phyloP scores from a whole-genome alignment of 306 rosid genomes.

The Sphenostylis stenocarpa region DNA sequence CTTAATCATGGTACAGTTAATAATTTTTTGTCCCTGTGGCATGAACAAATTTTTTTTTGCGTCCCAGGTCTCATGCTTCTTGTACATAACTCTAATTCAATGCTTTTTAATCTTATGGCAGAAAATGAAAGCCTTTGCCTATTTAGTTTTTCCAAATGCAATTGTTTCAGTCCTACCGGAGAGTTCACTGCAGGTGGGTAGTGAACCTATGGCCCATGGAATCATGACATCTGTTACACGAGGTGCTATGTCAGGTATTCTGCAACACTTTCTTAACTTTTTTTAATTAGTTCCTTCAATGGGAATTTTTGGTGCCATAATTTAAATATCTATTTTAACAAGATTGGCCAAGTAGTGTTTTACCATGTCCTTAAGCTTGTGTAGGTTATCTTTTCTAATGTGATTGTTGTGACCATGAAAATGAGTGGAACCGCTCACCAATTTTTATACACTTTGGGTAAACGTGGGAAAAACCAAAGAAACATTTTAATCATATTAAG shows the following conservation, averaged over 20 bases:
- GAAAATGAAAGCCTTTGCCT: slow-evolving; percentile 77
- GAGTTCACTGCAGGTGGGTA: slow-evolving; percentile 40
- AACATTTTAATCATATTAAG: too few relatives aligned
- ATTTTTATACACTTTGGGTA: too few relatives aligned
- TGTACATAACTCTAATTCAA: slow-evolving; percentile 26
- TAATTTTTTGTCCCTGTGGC: slow-evolving; percentile 3
- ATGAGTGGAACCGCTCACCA: too few relatives aligned
- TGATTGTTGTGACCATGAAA: too few relatives aligned
- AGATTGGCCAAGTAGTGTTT: neutral
- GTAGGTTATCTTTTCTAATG: neutral
- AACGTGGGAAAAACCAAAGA: too few relatives aligned
- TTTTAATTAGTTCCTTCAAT: neutral
- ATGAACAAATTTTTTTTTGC: neutral
- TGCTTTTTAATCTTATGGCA: slow-evolving; percentile 41
- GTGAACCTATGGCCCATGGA: slow-evolving; percentile 78
- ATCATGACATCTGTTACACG: slow-evolving; percentile 87
- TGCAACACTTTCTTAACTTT: neutral
- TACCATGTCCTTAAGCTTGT: neutral
- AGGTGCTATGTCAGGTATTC: slow-evolving; percentile 87
- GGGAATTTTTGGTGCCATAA: neutral
- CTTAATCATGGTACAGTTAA: slow-evolving; percentile 7
- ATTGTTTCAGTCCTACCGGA: slow-evolving; percentile 52
- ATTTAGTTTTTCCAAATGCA: slow-evolving; percentile 87
- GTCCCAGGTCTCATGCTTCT: neutral
- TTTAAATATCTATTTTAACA: neutral